These are phyloP conservation scores for Dactylellina parvicollis DNA, from an alignment of 2,329 filamentous ascomycete species.

Conservation along the genomic window DNA sequence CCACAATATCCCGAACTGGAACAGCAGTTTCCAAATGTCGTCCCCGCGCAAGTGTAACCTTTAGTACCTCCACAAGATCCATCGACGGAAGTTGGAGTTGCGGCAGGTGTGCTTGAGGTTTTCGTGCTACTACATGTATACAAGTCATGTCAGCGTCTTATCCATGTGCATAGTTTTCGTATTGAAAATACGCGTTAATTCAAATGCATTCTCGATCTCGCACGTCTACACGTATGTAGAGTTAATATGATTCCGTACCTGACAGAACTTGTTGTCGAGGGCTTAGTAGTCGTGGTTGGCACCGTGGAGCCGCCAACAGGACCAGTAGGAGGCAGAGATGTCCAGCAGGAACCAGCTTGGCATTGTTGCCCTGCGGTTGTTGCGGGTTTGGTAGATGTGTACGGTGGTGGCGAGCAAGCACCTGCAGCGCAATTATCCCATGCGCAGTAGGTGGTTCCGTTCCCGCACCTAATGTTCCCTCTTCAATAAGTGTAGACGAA, in stretches of 20 bases:
- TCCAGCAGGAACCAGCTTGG: constrained; percentile 24
- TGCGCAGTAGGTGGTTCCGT: constrained; percentile 8
- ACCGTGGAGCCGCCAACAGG: constrained; percentile 2
- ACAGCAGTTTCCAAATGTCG: constrained; percentile 30
- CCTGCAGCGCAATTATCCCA: constrained; percentile 23
- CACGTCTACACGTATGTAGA: neutral
- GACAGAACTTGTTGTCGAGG: neutral
- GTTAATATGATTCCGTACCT: neutral
- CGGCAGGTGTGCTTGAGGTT: constrained; percentile 14
- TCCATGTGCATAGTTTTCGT: no score
- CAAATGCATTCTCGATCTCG: neutral
- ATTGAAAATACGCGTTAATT: neutral
- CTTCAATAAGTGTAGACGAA: neutral
- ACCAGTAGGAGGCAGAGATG: constrained; percentile 25
- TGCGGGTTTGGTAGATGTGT: neutral
- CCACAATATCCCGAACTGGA: constrained; percentile 25
- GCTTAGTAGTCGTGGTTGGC: neutral
- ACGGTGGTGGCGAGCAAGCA: constrained; percentile 4
- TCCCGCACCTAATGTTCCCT: constrained; percentile 12
- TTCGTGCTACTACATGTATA: neutral
- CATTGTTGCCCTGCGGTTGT: constrained; percentile 6
- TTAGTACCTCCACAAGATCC: constrained; percentile 27
- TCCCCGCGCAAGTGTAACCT: constrained; percentile 20
- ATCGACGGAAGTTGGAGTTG: constrained; percentile 20
- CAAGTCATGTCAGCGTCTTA: neutral